Percentiles rank a stretch among this genome's conserved stretches.
phyloP scores from a whole-genome alignment of 1,284 basidiomycete species.

The Ganoderma sinense region DNA sequence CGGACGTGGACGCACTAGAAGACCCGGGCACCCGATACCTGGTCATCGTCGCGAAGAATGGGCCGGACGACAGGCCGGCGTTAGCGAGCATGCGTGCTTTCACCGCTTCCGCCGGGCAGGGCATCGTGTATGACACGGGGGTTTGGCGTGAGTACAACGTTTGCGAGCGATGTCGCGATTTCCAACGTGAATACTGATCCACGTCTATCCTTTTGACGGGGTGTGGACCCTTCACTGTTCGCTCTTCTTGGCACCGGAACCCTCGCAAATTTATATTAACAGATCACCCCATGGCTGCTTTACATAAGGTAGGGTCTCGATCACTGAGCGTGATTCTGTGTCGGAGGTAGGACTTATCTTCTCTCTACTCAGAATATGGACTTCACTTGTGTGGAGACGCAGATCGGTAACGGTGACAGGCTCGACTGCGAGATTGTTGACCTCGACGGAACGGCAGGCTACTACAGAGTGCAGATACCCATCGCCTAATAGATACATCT shows the following conservation, averaged over 20 bases:
- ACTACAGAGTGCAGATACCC: slow-evolving; percentile 48
- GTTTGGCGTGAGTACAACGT: slow-evolving; percentile 75
- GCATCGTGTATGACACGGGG: slow-evolving; percentile 82
- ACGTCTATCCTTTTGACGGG: background rate
- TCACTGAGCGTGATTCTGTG: background rate
- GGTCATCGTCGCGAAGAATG: slow-evolving; percentile 85
- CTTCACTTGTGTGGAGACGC: slow-evolving; percentile 85
- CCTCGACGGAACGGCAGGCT: slow-evolving; percentile 47
- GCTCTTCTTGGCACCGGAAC: background rate
- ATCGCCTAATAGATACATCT: background rate
- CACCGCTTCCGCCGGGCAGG: slow-evolving; percentile 79
- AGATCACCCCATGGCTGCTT: slow-evolving; percentile 88
- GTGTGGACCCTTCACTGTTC: background rate
- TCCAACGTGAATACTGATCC: background rate
- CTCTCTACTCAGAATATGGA: slow-evolving; percentile 65
- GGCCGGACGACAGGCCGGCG: slow-evolving; percentile 79
- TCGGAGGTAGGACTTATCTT: background rate
- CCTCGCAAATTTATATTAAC: slow-evolving; percentile 3
- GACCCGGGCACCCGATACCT: slow-evolving; percentile 70
- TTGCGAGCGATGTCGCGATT: slow-evolving; percentile 5
- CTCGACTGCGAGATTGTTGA: slow-evolving; percentile 83
- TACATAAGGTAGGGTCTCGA: slow-evolving; percentile 65
- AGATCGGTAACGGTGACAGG: slow-evolving; percentile 75
- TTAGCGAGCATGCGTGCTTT: slow-evolving; percentile 81
- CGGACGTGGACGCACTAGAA: slow-evolving; percentile 47